phyloP scores from a whole-genome alignment of 177 flowering plant species.

The Telopea speciosissima region DNA sequence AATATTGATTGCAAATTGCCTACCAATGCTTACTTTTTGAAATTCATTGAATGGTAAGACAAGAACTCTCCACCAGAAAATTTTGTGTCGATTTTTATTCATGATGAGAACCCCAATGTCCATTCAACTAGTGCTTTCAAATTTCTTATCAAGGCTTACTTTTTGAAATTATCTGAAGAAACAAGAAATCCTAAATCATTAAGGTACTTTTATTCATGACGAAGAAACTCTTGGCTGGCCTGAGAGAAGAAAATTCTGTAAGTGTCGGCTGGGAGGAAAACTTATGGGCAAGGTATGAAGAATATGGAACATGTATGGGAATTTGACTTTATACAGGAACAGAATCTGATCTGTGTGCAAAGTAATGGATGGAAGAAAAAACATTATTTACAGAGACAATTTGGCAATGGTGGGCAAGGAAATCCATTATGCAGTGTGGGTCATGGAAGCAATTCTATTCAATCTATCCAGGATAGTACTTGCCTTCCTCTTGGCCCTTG shows the following conservation, averaged over 20 bases:
- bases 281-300: not conserved
- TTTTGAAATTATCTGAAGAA: too few species aligned
- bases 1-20: too few species aligned
- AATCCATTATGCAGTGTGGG: conserved; percentile 53
- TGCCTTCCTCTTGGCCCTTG: conserved; percentile 82
- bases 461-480: conserved; percentile 59
- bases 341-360: not conserved
- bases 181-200: too few species aligned
- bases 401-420: not conserved
- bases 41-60: too few species aligned
- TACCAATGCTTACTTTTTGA: too few species aligned
- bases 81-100: too few species aligned
- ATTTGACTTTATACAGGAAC: not conserved
- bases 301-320: not conserved
- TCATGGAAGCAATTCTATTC: conserved; percentile 28
- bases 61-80: too few species aligned
- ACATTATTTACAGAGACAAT: not conserved
- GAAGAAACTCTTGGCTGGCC: not conserved
- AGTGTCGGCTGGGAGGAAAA: not conserved
- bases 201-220: not conserved
- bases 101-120: too few species aligned
- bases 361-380: not conserved
- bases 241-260: not conserved
- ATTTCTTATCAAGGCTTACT: too few species aligned
- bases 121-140: too few species aligned